Evolutionary conservation across 768 basidiomycete species (phyloP).

Genomic region (Lactarius indigo): DNA sequence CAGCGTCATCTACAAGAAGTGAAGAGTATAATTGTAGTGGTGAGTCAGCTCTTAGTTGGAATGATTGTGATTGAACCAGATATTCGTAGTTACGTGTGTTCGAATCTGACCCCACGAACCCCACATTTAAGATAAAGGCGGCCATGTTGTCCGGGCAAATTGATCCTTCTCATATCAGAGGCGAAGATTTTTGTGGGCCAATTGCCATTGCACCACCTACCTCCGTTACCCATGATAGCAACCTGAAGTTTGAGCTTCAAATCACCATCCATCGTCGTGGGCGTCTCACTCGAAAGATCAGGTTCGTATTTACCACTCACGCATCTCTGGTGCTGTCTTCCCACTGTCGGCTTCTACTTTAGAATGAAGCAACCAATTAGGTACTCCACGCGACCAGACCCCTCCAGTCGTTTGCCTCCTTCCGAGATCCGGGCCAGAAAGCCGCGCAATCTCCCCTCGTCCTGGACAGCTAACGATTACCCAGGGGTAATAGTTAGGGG

Average conservation of each 20-base stretch:
- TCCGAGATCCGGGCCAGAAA: not conserved
- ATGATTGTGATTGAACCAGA: not conserved
- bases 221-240: not conserved
- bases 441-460: not conserved
- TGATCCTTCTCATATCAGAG: not conserved
- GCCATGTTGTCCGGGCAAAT: not conserved
- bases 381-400: conserved; percentile 1
- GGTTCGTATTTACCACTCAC: conserved; percentile 10
- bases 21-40: conserved; percentile 9
- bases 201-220: conserved; percentile 5
- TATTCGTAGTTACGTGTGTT: conserved; percentile 2
- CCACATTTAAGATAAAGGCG: not conserved
- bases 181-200: conserved; percentile 3
- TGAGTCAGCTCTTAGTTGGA: not conserved
- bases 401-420: not conserved
- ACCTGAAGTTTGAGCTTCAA: conserved; percentile 1
- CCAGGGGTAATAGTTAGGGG: conserved; percentile 14
- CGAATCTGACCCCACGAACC: not conserved
- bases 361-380: not conserved
- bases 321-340: not conserved
- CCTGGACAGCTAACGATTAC: conserved; percentile 7
- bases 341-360: not conserved
- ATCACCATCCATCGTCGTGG: conserved; percentile 16
- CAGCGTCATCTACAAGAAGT: not conserved
- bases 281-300: not conserved